phyloP scores from a whole-genome alignment of 805 yeast species.

The Saturnispora halmiae region DNA sequence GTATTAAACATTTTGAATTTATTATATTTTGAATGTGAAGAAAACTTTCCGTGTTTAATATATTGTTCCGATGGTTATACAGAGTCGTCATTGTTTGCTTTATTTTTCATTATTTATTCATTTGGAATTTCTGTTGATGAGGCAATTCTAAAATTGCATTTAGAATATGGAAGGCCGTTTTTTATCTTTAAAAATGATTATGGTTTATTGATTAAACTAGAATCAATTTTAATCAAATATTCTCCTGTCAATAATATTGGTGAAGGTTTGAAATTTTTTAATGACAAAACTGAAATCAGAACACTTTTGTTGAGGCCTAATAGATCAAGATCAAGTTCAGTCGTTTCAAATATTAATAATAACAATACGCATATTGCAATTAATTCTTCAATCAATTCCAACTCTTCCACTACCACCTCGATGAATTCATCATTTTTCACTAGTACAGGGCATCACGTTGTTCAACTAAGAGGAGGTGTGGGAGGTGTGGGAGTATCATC shows the following conservation, averaged over 20 bases:
- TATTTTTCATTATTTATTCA: slow-evolving; percentile 64
- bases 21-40: slow-evolving; percentile 37
- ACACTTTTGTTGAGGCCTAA: slow-evolving; percentile 19
- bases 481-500: too few species aligned
- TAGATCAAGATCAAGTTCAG: slow-evolving; percentile 6
- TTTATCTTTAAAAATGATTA: slow-evolving; percentile 76
- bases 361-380: not conserved
- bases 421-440: slow-evolving; percentile 23
- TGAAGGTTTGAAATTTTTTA: slow-evolving; percentile 16
- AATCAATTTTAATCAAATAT: slow-evolving; percentile 46
- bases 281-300: slow-evolving; percentile 17
- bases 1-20: slow-evolving; percentile 64
- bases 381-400: too few species aligned
- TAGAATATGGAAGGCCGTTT: slow-evolving; percentile 63
- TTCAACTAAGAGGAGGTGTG: slow-evolving; percentile 24
- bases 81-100: slow-evolving; percentile 68
- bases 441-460: slow-evolving; percentile 25
- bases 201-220: slow-evolving; percentile 52
- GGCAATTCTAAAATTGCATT: slow-evolving; percentile 58
- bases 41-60: slow-evolving; percentile 41
- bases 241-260: slow-evolving; percentile 38
- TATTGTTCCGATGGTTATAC: slow-evolving; percentile 90
- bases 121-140: slow-evolving; percentile 52
- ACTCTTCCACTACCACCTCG: too few species aligned
- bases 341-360: slow-evolving; percentile 2